phyloP scores from a whole-genome alignment of 2,329 filamentous ascomycete species.

The Epichloe sylvatica region DNA sequence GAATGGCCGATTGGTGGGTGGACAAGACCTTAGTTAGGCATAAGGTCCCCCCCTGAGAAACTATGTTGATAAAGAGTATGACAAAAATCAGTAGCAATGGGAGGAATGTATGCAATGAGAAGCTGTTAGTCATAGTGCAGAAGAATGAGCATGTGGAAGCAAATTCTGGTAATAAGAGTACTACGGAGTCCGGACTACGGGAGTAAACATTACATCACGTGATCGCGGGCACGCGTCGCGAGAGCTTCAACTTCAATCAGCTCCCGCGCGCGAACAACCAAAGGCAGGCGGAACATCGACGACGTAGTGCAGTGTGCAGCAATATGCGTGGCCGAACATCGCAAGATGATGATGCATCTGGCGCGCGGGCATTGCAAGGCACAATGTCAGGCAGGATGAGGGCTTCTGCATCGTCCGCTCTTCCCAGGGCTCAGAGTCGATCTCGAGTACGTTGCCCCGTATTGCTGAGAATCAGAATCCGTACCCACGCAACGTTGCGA shows the following conservation, averaged over 20 bases:
- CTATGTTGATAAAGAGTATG: too few relatives aligned
- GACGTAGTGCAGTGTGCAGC: neutral
- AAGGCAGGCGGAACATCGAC: neutral
- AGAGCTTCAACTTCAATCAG: neutral
- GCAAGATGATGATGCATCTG: slow-evolving; percentile 18
- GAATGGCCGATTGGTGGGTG: too few relatives aligned
- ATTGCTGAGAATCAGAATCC: neutral
- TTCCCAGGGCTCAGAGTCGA: slow-evolving; percentile 24
- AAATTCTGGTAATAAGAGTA: too few relatives aligned
- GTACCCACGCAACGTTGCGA: slow-evolving; percentile 2
- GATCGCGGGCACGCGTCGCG: slow-evolving; percentile 1
- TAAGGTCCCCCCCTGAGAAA: too few relatives aligned
- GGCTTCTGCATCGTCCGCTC: slow-evolving; percentile 20
- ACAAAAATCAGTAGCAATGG: too few relatives aligned
- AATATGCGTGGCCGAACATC: slow-evolving; percentile 22
- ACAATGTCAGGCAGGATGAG: slow-evolving; percentile 21
- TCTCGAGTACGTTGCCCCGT: slow-evolving; percentile 22
- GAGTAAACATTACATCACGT: neutral
- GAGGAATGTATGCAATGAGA: too few relatives aligned
- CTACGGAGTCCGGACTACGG: too few relatives aligned
- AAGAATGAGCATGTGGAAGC: neutral
- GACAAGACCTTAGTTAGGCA: too few relatives aligned
- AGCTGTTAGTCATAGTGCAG: neutral
- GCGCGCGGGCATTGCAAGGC: slow-evolving; percentile 15
- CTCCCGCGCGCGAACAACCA: neutral